A percentile compares a stretch with the other conserved stretches of the same genome.
These are phyloP conservation scores for Fusarium sp. DNA, from an alignment of 2,329 filamentous ascomycete genomes.

Conservation along the genomic window DNA sequence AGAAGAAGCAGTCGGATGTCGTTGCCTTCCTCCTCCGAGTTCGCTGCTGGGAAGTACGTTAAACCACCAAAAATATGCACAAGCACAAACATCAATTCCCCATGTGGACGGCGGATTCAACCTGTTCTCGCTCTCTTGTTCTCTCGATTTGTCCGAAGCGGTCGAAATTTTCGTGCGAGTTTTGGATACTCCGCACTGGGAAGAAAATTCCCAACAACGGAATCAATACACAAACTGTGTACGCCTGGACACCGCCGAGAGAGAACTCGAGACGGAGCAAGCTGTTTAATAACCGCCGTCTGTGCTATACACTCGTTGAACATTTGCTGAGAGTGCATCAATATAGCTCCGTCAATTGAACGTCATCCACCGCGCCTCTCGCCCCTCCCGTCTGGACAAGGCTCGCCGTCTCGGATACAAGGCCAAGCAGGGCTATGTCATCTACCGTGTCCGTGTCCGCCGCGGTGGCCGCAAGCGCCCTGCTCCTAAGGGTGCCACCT, in stretches of 20 bases:
- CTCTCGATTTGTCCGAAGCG: slow-evolving; percentile 14
- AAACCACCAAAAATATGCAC: slow-evolving; percentile 45
- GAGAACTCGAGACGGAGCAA: slow-evolving; percentile 14
- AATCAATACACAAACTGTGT: background rate
- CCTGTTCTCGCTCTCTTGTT: slow-evolving; percentile 31
- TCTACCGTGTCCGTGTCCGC: slow-evolving; percentile 99
- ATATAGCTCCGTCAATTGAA: slow-evolving; percentile 99
- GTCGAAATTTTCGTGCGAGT: slow-evolving; percentile 20
- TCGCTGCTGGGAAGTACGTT: slow-evolving; percentile 99
- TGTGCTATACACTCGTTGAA: slow-evolving; percentile 99
- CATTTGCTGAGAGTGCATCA: slow-evolving; percentile 99
- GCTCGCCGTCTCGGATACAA: slow-evolving; percentile 99
- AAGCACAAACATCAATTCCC: slow-evolving; percentile 42
- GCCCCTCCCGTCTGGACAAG: slow-evolving; percentile 99
- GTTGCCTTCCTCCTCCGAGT: slow-evolving; percentile 99
- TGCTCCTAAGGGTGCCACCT: slow-evolving; percentile 96
- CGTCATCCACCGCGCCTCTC: slow-evolving; percentile 98
- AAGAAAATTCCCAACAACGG: slow-evolving; percentile 26
- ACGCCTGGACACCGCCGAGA: background rate
- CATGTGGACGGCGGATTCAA: slow-evolving; percentile 47
- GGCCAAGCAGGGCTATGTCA: slow-evolving; percentile 99
- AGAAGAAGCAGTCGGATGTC: slow-evolving; percentile 99
- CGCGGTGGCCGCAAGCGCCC: slow-evolving; percentile 99
- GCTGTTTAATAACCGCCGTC: slow-evolving; percentile 36
- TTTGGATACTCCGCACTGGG: slow-evolving; percentile 10